phyloP scores from a whole-genome alignment of 495 filamentous ascomycete species.

The Mytilinidion resinicola region DNA sequence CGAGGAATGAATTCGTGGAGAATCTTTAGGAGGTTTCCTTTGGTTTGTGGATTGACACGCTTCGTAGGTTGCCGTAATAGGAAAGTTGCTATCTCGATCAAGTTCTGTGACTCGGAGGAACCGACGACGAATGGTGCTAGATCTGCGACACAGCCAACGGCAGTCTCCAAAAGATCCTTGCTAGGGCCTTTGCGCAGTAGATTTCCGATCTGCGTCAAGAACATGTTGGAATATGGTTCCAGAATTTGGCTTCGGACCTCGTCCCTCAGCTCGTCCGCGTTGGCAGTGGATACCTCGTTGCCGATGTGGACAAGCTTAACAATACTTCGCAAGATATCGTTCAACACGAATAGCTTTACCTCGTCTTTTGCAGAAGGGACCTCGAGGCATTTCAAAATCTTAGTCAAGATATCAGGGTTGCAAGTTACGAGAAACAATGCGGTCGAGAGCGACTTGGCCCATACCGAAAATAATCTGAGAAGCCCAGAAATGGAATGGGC shows the following conservation, averaged over 20 bases:
- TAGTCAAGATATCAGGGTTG: slow-evolving; percentile 57
- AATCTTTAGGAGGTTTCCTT: slow-evolving; percentile 68
- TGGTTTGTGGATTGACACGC: slow-evolving; percentile 73
- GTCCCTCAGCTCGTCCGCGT: slow-evolving; percentile 2
- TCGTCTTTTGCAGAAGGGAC: slow-evolving; percentile 76
- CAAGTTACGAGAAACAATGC: slow-evolving; percentile 61
- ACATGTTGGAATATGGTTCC: slow-evolving; percentile 18
- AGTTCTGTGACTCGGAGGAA: slow-evolving; percentile 59
- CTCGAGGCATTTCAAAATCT: slow-evolving; percentile 63
- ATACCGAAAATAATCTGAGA: slow-evolving; percentile 71
- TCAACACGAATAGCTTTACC: slow-evolving; percentile 75
- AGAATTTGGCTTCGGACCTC: slow-evolving; percentile 17
- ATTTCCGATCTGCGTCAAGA: slow-evolving; percentile 45
- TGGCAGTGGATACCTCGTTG: slow-evolving; percentile 31
- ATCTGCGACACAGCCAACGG: slow-evolving; percentile 67
- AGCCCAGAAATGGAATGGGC: slow-evolving; percentile 81
- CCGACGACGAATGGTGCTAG: slow-evolving; percentile 68
- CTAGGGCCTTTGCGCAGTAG: slow-evolving; percentile 58
- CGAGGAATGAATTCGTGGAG: slow-evolving; percentile 69
- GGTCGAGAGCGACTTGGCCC: slow-evolving; percentile 61
- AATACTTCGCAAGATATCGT: slow-evolving; percentile 61
- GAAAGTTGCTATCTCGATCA: slow-evolving; percentile 70
- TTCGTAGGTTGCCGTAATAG: slow-evolving; percentile 77
- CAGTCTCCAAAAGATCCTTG: slow-evolving; percentile 65
- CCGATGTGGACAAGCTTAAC: slow-evolving; percentile 57